Conservation (phyloP, 345 rosid species). For the Clausena lansium region DNA sequence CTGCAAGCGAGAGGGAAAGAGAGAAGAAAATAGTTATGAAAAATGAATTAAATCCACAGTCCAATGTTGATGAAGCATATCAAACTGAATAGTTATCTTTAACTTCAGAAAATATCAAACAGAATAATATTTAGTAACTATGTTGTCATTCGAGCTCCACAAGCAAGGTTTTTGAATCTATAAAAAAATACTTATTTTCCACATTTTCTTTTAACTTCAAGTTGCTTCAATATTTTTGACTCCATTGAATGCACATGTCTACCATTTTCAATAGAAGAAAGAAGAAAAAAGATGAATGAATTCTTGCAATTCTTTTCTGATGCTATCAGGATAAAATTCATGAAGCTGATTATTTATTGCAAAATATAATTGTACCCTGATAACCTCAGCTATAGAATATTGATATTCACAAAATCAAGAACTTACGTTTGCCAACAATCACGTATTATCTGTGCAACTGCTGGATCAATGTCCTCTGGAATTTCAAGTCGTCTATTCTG, state of each 20-base stretch:
- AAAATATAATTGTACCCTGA: background rate
- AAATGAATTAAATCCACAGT: background rate
- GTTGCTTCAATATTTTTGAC: background rate
- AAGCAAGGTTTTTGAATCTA: background rate
- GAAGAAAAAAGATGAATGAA: background rate
- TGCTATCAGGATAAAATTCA: background rate
- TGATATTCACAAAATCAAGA: slow-evolving; percentile 7
- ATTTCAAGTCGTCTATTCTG: slow-evolving; percentile 88
- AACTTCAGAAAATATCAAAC: background rate
- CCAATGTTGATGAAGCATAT: background rate
- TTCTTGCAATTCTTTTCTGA: background rate
- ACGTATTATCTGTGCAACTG: slow-evolving; percentile 69
- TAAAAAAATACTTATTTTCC: background rate
- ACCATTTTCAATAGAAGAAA: background rate
- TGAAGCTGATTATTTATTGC: background rate
- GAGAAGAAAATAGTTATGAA: background rate
- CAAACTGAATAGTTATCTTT: background rate
- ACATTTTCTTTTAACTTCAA: background rate
- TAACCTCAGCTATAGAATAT: slow-evolving; percentile 1
- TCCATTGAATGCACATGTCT: background rate
- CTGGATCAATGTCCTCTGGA: slow-evolving; percentile 66
- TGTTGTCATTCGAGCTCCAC: background rate
- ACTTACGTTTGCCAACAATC: slow-evolving; percentile 95
- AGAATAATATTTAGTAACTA: background rate
- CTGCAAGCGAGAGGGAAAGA: slow-evolving; percentile 33